Evolutionary conservation across 164 flowering plant genomes (phyloP).

Genomic region (Vitis riparia): DNA sequence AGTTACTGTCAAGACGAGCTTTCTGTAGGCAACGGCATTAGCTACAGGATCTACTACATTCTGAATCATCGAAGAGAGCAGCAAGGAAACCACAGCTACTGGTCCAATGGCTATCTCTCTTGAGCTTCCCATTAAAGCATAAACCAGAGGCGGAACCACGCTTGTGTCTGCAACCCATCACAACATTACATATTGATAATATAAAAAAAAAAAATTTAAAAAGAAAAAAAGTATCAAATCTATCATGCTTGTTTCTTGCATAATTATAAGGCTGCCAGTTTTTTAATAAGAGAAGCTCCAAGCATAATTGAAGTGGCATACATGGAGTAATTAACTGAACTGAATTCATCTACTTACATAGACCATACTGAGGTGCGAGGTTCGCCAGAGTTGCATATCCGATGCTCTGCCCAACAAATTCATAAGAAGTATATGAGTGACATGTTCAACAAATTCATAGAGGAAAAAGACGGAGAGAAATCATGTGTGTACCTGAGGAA

Average conservation of each 20-base stretch:
- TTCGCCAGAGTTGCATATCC: slow-evolving; percentile 86
- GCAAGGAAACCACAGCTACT: slow-evolving; percentile 81
- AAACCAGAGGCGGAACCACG: slow-evolving; percentile 78
- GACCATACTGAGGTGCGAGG: slow-evolving; percentile 89
- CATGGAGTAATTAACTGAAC: not conserved
- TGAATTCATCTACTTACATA: slow-evolving; percentile 61
- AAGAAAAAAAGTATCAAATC: not conserved
- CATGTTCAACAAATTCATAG: no score
- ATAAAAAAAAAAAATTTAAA: slow-evolving; percentile 8
- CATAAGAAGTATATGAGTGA: not conserved
- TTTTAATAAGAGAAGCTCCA: no score
- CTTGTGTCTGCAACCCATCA: slow-evolving; percentile 58
- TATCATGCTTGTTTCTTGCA: not conserved
- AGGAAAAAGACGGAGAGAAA: not conserved
- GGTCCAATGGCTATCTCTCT: slow-evolving; percentile 90
- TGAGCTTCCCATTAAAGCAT: slow-evolving; percentile 86
- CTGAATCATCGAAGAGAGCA: slow-evolving; percentile 62
- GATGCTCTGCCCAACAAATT: slow-evolving; percentile 55
- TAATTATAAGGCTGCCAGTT: no score
- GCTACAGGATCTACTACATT: slow-evolving; percentile 51
- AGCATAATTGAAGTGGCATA: not conserved
- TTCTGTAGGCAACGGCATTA: slow-evolving; percentile 61
- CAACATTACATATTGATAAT: not conserved
- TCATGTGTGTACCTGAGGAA: slow-evolving; percentile 65
- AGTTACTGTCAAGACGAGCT: slow-evolving; percentile 66